A percentile compares a stretch with the other conserved stretches of the same genome.
phyloP scores from a whole-genome alignment of 495 filamentous ascomycete genomes.

The Penicillium chermesinum region DNA sequence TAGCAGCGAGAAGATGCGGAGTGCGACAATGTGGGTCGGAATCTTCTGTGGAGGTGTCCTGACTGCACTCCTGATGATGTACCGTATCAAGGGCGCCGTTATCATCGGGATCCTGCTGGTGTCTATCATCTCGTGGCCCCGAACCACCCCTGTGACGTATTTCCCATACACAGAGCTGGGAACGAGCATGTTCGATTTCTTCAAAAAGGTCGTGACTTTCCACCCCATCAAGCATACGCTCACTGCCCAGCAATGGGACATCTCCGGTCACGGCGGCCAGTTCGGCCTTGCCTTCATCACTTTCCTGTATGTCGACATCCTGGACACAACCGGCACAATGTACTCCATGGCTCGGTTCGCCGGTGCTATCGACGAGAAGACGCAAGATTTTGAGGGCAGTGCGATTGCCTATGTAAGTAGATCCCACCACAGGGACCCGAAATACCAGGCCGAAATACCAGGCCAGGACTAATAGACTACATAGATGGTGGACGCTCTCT shows the following conservation, averaged over 20 bases:
- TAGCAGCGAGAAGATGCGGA: slow-evolving; percentile 60
- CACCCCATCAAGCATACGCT: slow-evolving; percentile 64
- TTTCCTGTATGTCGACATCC: slow-evolving; percentile 77
- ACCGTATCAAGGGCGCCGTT: slow-evolving; percentile 75
- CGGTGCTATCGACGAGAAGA: slow-evolving; percentile 64
- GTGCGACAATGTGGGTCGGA: slow-evolving; percentile 73
- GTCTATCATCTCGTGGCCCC: slow-evolving; percentile 79
- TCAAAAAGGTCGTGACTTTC: slow-evolving; percentile 77
- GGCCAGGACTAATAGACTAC: too few species aligned
- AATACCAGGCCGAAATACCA: slow-evolving; percentile 4
- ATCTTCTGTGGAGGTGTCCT: slow-evolving; percentile 78
- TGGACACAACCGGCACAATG: slow-evolving; percentile 70
- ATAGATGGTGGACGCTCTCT: slow-evolving; percentile 69
- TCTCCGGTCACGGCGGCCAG: slow-evolving; percentile 57
- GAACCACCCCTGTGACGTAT: slow-evolving; percentile 65
- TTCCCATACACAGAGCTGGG: slow-evolving; percentile 68
- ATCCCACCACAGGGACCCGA: background rate
- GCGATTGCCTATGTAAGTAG: slow-evolving; percentile 60
- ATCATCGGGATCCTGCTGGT: slow-evolving; percentile 76
- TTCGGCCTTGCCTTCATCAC: slow-evolving; percentile 77
- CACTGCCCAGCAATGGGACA: slow-evolving; percentile 62
- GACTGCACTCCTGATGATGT: slow-evolving; percentile 73
- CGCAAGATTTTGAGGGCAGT: slow-evolving; percentile 74
- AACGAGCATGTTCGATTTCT: slow-evolving; percentile 68
- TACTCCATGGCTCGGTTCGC: slow-evolving; percentile 82